Evolutionary conservation across 139 green algal genomes (phyloP).

Genomic region (Zygnema circumcarinatum): DNA sequence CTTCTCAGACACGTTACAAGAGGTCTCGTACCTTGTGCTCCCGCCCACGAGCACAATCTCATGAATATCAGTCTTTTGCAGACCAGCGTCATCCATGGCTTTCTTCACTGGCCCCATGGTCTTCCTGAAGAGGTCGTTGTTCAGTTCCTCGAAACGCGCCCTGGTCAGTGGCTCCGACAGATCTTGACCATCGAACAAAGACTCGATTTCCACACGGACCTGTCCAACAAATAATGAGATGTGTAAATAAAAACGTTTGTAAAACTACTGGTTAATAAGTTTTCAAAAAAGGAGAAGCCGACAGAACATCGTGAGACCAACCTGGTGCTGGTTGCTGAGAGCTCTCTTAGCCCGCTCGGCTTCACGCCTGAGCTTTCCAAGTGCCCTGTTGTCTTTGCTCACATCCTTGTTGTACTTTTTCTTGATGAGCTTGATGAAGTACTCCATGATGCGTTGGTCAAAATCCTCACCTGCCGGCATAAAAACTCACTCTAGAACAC

Average conservation of each 20-base stretch:
- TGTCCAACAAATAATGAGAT: background rate
- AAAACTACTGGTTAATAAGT: background rate
- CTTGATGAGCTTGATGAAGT: conserved; percentile 99
- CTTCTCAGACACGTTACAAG: background rate
- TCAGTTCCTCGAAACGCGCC: conserved; percentile 98
- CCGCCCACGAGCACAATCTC: conserved; percentile 97
- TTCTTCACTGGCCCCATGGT: conserved; percentile 95
- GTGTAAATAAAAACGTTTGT: background rate
- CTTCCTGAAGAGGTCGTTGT: conserved; percentile 98
- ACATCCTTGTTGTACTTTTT: conserved; percentile 95
- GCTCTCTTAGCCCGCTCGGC: conserved; percentile 97
- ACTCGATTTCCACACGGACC: conserved; percentile 96
- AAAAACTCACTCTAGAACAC: background rate
- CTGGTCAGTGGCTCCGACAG: conserved; percentile 96
- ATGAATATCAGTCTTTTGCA: conserved; percentile 90
- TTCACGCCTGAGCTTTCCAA: conserved; percentile 95
- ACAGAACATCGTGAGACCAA: background rate
- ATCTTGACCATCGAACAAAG: conserved; percentile 92
- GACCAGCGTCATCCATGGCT: conserved; percentile 90
- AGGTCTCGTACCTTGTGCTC: conserved; percentile 76
- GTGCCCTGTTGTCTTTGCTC: conserved; percentile 84
- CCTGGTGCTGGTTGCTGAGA: conserved; percentile 93
- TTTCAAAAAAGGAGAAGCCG: background rate
- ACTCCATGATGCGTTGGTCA: conserved; percentile 97
- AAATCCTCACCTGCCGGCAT: conserved; percentile 88